Conservation (phyloP, 1,284 basidiomycete species). For the Xanthoconium separans region DNA sequence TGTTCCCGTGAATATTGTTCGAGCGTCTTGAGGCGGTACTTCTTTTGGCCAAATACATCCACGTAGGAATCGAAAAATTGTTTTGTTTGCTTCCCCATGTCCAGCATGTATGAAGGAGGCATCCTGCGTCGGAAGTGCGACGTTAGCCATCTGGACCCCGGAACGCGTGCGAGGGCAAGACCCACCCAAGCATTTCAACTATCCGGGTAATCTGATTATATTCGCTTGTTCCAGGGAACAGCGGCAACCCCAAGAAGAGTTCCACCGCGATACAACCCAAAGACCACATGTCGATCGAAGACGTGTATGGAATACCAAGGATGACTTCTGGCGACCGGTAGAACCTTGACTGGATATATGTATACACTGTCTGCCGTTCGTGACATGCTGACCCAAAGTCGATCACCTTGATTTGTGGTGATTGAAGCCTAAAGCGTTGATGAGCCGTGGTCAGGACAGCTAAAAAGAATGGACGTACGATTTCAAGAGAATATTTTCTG, state of each 20-base stretch:
- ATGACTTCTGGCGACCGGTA: slow-evolving; percentile 98
- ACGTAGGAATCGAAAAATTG: slow-evolving; percentile 91
- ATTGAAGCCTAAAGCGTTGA: slow-evolving; percentile 70
- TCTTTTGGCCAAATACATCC: slow-evolving; percentile 85
- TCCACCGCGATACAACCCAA: slow-evolving; percentile 97
- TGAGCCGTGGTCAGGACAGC: neutral
- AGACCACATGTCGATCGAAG: slow-evolving; percentile 96
- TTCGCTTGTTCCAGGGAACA: slow-evolving; percentile 98
- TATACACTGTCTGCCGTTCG: slow-evolving; percentile 98
- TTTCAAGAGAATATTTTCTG: slow-evolving; percentile 94
- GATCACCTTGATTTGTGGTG: slow-evolving; percentile 98
- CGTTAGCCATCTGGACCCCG: slow-evolving; percentile 2
- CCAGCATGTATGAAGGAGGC: slow-evolving; percentile 92
- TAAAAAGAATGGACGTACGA: slow-evolving; percentile 59
- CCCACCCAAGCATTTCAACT: slow-evolving; percentile 96
- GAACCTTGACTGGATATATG: slow-evolving; percentile 98
- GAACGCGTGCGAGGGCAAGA: slow-evolving; percentile 11
- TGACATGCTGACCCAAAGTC: slow-evolving; percentile 99
- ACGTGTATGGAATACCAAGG: slow-evolving; percentile 91
- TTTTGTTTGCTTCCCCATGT: slow-evolving; percentile 91
- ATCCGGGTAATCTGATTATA: slow-evolving; percentile 98
- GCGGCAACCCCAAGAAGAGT: slow-evolving; percentile 91
- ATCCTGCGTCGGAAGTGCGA: slow-evolving; percentile 46
- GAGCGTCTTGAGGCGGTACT: slow-evolving; percentile 86
- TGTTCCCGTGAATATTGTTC: slow-evolving; percentile 97